Evolutionary conservation across 2,329 filamentous ascomycete genomes (phyloP).

Genomic region (Sporothrix humicola): DNA sequence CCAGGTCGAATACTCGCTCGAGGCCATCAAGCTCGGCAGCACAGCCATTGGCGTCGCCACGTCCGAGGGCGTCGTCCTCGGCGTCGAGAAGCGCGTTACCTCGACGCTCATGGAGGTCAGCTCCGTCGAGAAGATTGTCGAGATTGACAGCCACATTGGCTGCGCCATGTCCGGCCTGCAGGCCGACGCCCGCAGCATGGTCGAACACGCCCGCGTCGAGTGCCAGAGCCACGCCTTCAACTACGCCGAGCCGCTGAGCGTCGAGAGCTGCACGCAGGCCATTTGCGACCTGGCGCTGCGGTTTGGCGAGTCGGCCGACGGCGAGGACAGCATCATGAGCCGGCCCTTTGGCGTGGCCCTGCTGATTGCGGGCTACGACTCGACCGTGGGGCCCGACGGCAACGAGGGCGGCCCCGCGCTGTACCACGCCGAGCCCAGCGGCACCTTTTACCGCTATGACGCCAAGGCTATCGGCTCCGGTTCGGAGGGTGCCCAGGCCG

Average conservation of each 20-base stretch:
- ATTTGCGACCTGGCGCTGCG: constrained; percentile 96
- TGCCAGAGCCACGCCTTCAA: constrained; percentile 97
- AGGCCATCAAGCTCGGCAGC: constrained; percentile 98
- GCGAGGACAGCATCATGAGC: constrained; percentile 98
- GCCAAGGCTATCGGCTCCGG: constrained; percentile 98
- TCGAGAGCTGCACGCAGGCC: constrained; percentile 97
- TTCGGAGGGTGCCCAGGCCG: constrained; percentile 95
- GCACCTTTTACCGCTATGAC: constrained; percentile 98
- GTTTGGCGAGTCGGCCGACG: constrained; percentile 96
- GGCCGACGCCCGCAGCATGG: constrained; percentile 95
- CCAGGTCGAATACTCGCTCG: constrained; percentile 99
- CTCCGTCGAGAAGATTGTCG: constrained; percentile 99
- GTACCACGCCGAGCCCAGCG: constrained; percentile 97
- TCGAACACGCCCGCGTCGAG: constrained; percentile 97
- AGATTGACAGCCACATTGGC: constrained; percentile 98
- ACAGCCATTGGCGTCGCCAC: constrained; percentile 98
- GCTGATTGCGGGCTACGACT: constrained; percentile 91
- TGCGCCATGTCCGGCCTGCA: constrained; percentile 98
- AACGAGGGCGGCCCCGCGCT: constrained; percentile 89
- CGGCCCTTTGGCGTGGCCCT: constrained; percentile 95
- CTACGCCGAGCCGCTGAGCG: constrained; percentile 92
- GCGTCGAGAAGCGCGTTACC: constrained; percentile 98
- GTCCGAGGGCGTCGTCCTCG: constrained; percentile 91
- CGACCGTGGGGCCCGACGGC: constrained; percentile 38
- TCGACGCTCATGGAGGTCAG: constrained; percentile 96